A percentile compares a stretch with the other conserved stretches of the same genome.
Conservation (phyloP, 2,329 filamentous ascomycete species). For the Orbilia blumenaviensis region DNA sequence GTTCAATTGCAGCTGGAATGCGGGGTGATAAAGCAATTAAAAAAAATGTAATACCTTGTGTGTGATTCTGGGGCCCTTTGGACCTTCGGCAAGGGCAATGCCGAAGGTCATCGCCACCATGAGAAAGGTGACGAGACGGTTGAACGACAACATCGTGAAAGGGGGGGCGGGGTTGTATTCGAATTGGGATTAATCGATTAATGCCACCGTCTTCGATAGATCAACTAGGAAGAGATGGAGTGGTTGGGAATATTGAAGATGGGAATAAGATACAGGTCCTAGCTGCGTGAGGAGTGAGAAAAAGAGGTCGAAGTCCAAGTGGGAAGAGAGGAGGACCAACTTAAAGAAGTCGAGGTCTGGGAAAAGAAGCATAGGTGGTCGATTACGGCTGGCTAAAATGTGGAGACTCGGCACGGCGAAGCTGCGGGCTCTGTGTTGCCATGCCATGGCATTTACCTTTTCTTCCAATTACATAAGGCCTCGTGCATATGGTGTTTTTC, state of each 20-base stretch:
- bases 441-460: no score
- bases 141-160: constrained; percentile 75
- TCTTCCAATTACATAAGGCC: no score
- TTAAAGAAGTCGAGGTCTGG: background rate
- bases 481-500: background rate
- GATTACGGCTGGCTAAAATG: constrained; percentile 38
- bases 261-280: constrained; percentile 16
- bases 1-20: background rate
- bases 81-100: constrained; percentile 77
- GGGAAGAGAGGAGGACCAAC: background rate
- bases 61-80: constrained; percentile 93
- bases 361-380: constrained; percentile 44
- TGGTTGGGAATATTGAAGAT: background rate
- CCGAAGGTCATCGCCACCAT: constrained; percentile 78
- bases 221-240: constrained; percentile 19
- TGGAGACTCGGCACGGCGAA: constrained; percentile 13
- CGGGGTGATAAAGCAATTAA: background rate
- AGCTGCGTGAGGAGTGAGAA: background rate
- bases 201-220: constrained; percentile 22
- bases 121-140: constrained; percentile 76
- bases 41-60: constrained; percentile 71
- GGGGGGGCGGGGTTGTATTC: constrained; percentile 18
- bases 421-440: constrained; percentile 6
- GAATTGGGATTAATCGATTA: constrained; percentile 1
- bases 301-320: constrained; percentile 6